Base-by-base conservation (phyloP, 257 asterid species). In the Capsicum baccatum region DNA sequence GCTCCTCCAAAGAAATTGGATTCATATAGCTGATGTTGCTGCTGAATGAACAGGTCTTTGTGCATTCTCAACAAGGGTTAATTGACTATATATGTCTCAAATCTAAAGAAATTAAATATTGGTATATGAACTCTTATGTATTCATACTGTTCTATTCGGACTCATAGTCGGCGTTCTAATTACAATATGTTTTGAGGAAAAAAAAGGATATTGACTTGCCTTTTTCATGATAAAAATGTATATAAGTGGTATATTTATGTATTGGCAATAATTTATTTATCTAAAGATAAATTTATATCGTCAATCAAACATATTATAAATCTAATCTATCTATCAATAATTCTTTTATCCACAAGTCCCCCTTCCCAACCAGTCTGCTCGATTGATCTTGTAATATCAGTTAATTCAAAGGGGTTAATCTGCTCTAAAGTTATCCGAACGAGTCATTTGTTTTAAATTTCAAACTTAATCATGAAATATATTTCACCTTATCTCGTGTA, bases 21-120 rank as follows among this genome's bases (percentile, higher is more conserved):
- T 73, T 47, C 59, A 73, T 47, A 47, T 47, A 9, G 80, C 80
- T 71, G 79, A 6, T 71, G 57, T 6, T 64, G n/a, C 58, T 48
- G 80, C 16, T 54, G 80, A 48, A 19, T 71, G 57, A 71, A 71
- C 11, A 47, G 7, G 5, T 19, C 16, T 70, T 47, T 47, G 39
- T 71, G 6, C 10, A 44, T 17, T 71, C 17, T 47, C 33, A 69
- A 69, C 4, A n/a, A 39, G 8, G 19, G 14, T 42, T 33, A 66
- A 35, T 33, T 8, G 2, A 66, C 3, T 33, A 33, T 6, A 26
- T 26, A 26, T 1, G 14, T 4, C 1, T 66, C 48, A 35, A 35
- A 6, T 66, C 9, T 6, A 35, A 66, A 15, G 1, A 33, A 66
- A 33, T 33, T 2, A 12, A 9, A 12, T 33, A 66, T 2, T 66